phyloP scores from a whole-genome alignment of 2,329 filamentous ascomycete genomes.

The Verticillium klebahnii region DNA sequence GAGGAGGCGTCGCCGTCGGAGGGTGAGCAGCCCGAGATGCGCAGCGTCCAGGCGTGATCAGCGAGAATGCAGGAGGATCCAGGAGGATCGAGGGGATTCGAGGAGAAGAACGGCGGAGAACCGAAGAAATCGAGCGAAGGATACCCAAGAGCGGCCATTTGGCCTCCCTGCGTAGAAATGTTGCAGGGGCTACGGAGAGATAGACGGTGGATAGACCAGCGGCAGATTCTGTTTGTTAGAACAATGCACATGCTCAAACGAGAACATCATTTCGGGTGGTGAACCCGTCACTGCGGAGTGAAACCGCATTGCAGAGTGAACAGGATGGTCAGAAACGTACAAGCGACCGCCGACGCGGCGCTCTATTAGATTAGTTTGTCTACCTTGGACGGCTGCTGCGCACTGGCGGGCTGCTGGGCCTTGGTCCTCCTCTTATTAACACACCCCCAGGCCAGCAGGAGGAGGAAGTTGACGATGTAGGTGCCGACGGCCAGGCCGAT shows the following conservation, averaged over 20 bases:
- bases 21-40: not conserved
- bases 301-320: not conserved
- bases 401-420: not conserved
- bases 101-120: too few species aligned
- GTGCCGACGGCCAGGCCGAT: conserved; percentile 18
- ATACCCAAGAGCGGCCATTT: not conserved
- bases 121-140: not conserved
- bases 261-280: too few species aligned
- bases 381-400: not conserved
- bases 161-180: too few species aligned
- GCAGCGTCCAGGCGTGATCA: not conserved
- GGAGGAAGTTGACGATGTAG: conserved; percentile 13
- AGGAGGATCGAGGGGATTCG: not conserved
- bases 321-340: not conserved
- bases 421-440: not conserved
- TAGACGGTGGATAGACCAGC: too few species aligned
- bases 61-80: not conserved
- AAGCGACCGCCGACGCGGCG: not conserved
- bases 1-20: not conserved
- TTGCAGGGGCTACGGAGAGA: too few species aligned
- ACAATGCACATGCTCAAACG: too few species aligned
- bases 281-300: not conserved
- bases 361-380: not conserved
- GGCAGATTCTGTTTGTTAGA: too few species aligned
- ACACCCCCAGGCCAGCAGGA: not conserved